Base-by-base conservation (phyloP, 1,284 basidiomycete species). In the Apiotrichum akiyoshidainum region DNA sequence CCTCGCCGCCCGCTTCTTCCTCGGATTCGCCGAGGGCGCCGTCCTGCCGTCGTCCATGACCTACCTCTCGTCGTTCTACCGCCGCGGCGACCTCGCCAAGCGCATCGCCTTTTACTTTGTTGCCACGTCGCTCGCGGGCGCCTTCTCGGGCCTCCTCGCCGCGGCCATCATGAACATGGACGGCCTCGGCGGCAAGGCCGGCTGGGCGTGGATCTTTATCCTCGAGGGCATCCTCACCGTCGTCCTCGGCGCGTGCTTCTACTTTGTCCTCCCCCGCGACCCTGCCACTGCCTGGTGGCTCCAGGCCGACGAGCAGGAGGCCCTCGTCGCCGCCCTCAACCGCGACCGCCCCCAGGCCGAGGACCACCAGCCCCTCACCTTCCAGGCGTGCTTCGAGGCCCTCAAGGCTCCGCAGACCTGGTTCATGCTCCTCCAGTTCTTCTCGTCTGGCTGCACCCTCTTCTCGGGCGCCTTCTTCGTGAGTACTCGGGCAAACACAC, bases 11-110 rank as follows among this genome's bases (percentile, higher is more conserved):
- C 80, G 86, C 4, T 77, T 88, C 65, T 83, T 83, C 67, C 80
- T 88, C 19, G 87, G 86, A 1, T 65, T 85, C 0, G 85, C 83
- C 62, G 86, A 87, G 77, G 85, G 86, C 48, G 86, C 86, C 21
- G 77, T 88, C 16, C 80, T 87, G 16, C 86, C 86, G 4, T 26
- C 44, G 26, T 65, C 62, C 13, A 67, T 68, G 50, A 41, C 64
- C 59, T 83, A 83, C 63, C 71, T 83, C 26, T 81, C 81, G 0
- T 82, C 80, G 3, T 83, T 83, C 61, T 83, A 83, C 68, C 80
- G 78, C 59, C 75, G 82, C 37, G 74, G 77, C 42, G 82, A 83
- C 66, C 70, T 83, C 17, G 82, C 80, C 41, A 81, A 80, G 22
- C 75, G 82, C 11, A 70, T 83, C 33, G 82, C 81, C 19, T 62